Percentiles rank a stretch among this genome's conserved stretches.
These are phyloP conservation scores for Hypoxylon sp. DNA, from an alignment of 2,329 filamentous ascomycete genomes.

Conservation along the genomic window DNA sequence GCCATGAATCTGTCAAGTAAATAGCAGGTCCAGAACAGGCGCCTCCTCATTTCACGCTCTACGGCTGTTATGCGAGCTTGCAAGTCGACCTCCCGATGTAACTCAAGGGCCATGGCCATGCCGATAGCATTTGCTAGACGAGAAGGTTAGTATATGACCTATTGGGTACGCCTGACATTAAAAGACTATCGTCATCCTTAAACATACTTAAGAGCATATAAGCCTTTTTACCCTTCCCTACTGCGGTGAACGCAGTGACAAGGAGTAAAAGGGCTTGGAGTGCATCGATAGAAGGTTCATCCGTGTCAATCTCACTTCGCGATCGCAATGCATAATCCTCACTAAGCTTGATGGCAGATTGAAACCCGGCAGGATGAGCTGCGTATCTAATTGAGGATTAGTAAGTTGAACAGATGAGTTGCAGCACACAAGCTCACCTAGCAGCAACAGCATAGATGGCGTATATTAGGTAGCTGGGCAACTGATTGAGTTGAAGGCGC, in stretches of 20 bases:
- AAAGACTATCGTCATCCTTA: not conserved
- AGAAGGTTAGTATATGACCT: constrained; percentile 54
- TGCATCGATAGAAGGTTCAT: constrained; percentile 84
- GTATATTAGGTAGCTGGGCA: constrained; percentile 69
- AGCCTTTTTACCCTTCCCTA: constrained; percentile 85
- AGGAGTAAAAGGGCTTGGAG: constrained; percentile 83
- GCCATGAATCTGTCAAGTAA: constrained; percentile 87
- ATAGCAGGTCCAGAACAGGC: constrained; percentile 93
- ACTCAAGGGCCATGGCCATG: constrained; percentile 86
- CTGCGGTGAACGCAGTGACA: constrained; percentile 80
- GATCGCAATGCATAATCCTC: constrained; percentile 81
- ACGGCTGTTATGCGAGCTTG: constrained; percentile 73
- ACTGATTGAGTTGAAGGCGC: constrained; percentile 76
- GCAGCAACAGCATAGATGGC: constrained; percentile 74
- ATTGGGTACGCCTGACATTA: not conserved
- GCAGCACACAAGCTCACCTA: constrained; percentile 62
- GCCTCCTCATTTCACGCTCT: constrained; percentile 82
- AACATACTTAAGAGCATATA: constrained; percentile 85
- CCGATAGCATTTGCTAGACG: constrained; percentile 78
- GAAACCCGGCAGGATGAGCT: constrained; percentile 75
- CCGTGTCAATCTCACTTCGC: constrained; percentile 79
- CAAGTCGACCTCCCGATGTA: constrained; percentile 81
- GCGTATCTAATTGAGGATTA: constrained; percentile 71
- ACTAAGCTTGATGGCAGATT: constrained; percentile 76
- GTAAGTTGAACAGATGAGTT: constrained; percentile 25